These are phyloP conservation scores for Wickerhamia fluorescens DNA, from an alignment of 805 yeast species.

Conservation along the genomic window DNA sequence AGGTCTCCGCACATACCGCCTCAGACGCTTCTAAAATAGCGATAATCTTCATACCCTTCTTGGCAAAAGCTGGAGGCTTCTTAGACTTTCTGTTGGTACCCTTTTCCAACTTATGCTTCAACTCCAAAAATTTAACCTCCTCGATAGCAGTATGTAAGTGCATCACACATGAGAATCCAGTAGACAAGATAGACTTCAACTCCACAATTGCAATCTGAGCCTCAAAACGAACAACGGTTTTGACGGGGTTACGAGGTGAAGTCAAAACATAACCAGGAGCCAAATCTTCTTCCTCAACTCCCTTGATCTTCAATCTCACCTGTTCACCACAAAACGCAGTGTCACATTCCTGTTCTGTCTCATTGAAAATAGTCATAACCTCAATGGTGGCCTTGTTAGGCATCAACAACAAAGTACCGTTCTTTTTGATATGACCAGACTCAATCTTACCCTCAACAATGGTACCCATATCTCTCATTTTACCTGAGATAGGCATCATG, in stretches of 20 bases:
- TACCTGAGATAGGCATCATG: constrained; percentile 92
- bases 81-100: constrained; percentile 95
- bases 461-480: constrained; percentile 96
- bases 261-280: constrained; percentile 88
- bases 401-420: constrained; percentile 73
- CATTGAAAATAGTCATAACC: constrained; percentile 82
- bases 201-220: constrained; percentile 97
- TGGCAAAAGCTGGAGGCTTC: constrained; percentile 97
- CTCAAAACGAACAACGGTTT: constrained; percentile 83
- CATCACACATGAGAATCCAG: constrained; percentile 97
- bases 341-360: constrained; percentile 90
- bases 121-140: constrained; percentile 76
- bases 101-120: constrained; percentile 90
- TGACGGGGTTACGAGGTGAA: constrained; percentile 80
- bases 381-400: constrained; percentile 84
- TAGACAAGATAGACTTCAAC: constrained; percentile 85
- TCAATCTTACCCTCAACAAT: constrained; percentile 98
- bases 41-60: constrained; percentile 97
- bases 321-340: constrained; percentile 95
- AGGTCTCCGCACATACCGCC: constrained; percentile 92
- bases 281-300: constrained; percentile 95
- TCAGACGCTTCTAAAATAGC: constrained; percentile 81
- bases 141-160: constrained; percentile 98
- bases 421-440: constrained; percentile 86
- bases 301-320: constrained; percentile 86